Percentiles rank a stretch among this genome's conserved stretches.
phyloP scores from a whole-genome alignment of 768 basidiomycete genomes.

The Lactarius pseudohatsudake region DNA sequence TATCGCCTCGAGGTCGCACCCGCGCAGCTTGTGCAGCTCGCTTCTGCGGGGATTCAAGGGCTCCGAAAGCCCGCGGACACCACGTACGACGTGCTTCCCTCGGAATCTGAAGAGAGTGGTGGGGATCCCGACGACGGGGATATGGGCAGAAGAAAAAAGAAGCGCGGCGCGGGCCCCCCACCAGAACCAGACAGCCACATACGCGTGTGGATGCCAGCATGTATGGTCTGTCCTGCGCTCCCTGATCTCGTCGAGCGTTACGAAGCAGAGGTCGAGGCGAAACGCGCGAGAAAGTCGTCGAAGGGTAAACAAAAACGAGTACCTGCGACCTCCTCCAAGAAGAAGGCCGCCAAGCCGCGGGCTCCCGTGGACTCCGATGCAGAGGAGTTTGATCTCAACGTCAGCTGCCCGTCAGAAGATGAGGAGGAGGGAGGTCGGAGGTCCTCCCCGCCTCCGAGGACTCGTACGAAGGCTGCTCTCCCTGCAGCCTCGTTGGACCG shows the following conservation, averaged over 20 bases:
- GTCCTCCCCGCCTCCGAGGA: neutral
- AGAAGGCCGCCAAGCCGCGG: neutral
- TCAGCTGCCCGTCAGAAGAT: conserved; percentile 15
- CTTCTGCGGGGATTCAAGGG: conserved; percentile 66
- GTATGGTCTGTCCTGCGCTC: conserved; percentile 67
- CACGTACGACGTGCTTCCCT: conserved; percentile 35
- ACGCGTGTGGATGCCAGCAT: conserved; percentile 82
- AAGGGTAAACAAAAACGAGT: conserved; percentile 1
- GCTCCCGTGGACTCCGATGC: neutral
- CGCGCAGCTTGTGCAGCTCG: conserved; percentile 58
- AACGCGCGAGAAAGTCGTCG: conserved; percentile 16
- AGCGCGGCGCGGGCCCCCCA: conserved; percentile 42
- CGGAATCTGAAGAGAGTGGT: conserved; percentile 46
- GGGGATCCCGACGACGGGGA: conserved; percentile 46
- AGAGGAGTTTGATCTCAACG: conserved; percentile 21
- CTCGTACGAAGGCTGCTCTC: neutral
- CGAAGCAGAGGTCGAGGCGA: conserved; percentile 45
- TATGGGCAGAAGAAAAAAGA: conserved; percentile 41
- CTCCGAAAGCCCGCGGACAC: conserved; percentile 43
- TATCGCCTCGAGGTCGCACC: conserved; percentile 81
- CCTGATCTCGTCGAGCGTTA: conserved; percentile 64
- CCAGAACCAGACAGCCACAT: conserved; percentile 56
- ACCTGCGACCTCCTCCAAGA: neutral
- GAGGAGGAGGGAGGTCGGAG: neutral
- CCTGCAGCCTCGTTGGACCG: neutral